Base-by-base conservation (phyloP, 352 stramenopile genomes). In the Globisporangium yorkense region DNA sequence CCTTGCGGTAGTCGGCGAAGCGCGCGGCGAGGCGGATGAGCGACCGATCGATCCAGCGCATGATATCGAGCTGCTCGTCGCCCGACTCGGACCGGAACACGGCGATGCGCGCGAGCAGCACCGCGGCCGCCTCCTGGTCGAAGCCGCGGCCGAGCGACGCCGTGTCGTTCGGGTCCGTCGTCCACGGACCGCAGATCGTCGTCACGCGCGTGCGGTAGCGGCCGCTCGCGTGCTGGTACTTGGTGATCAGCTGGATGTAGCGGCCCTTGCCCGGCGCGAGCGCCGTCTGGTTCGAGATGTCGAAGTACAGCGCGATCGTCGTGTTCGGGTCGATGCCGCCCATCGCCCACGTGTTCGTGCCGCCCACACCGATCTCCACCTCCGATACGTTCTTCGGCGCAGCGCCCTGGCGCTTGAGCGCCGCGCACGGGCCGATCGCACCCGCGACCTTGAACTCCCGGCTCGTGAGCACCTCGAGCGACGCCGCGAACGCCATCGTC, bases 231-330 rank as follows among this genome's bases (percentile, higher is more conserved):
- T 99, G 96, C 74, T 99, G 97, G 79, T 99, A 99, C 62, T 96
- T 96, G 15, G 98, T 99, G 63, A 99, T 91, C 61, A 99, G 92
- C 77, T 98, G 90, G 60, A 99, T 96, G 81, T 96, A 99, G 37
- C 97, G 91, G 46, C 94, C 92, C 75, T 99, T 94, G 61, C 84
- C 84, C 15, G 80, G 75, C 16, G 84, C 63, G 31, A 89, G 53
- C 33, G 80, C 68, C 18, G 74, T 75, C 63, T 92, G 84, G 73
- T 94, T 94, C 16, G 88, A 90, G 59, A 99, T 88, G 67, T 99
- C 98, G 80, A 99, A 99, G 77, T 99, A 99, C 56, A 99, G 77
- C 54, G 97, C 97, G 47, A 99, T 69, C 1, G 97, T 99, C n/a
- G 96, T 99, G 51, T 94, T 89, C 21, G 97, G 97, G 67, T 99